Evolutionary conservation across 371 early-diverging fungal species (phyloP).

Genomic region (Haplosporangium sp.): DNA sequence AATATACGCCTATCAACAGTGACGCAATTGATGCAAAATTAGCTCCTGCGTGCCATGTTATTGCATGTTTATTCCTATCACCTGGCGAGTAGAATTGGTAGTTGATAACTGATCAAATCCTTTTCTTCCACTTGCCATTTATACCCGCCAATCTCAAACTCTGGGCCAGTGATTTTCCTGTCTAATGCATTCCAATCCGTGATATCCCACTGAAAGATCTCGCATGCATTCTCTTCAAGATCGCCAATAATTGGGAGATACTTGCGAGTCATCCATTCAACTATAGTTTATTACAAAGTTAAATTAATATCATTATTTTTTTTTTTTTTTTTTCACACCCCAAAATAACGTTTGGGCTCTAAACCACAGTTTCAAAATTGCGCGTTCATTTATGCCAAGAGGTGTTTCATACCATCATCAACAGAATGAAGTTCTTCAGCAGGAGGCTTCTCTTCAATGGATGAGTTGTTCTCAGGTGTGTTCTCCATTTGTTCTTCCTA

Average conservation of each 20-base stretch:
- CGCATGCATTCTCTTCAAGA: conserved; percentile 61
- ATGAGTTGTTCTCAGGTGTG: conserved; percentile 33
- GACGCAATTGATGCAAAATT: background rate
- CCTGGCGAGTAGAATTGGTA: background rate
- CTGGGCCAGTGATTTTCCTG: conserved; percentile 64
- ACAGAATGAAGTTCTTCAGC: conserved; percentile 46
- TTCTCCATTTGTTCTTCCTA: conserved; percentile 54
- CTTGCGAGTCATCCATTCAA: conserved; percentile 50
- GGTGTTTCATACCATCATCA: conserved; percentile 43
- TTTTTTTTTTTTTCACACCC: background rate
- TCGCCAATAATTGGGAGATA: conserved; percentile 50
- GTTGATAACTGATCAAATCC: background rate
- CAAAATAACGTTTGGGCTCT: conserved; percentile 1
- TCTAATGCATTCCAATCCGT: conserved; percentile 66
- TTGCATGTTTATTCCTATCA: background rate
- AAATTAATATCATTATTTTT: background rate
- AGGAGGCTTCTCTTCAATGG: conserved; percentile 29
- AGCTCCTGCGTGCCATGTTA: background rate
- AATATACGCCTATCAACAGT: conserved; percentile 77
- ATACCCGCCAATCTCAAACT: conserved; percentile 68
- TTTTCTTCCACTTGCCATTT: conserved; percentile 62
- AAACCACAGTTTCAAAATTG: background rate
- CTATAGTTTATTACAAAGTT: conserved; percentile 9
- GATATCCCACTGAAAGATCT: conserved; percentile 70
- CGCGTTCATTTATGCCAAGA: background rate